Evolutionary conservation across 257 asterid species (phyloP).

Genomic region (Primulina eburnea): DNA sequence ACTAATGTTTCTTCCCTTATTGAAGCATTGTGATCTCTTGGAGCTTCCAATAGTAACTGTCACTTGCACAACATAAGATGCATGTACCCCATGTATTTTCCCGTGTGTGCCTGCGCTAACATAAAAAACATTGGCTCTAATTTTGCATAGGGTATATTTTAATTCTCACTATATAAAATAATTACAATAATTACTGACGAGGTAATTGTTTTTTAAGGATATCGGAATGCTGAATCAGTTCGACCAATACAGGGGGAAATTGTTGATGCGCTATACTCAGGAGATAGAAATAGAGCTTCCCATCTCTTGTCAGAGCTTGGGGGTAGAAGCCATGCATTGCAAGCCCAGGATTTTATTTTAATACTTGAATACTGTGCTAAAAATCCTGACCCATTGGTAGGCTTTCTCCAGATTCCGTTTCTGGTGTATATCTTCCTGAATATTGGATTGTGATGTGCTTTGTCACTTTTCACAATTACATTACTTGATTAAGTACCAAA

Average conservation of each 20-base stretch:
- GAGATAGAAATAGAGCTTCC: conserved; percentile 70
- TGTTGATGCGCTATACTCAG: conserved; percentile 57
- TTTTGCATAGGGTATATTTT: background rate
- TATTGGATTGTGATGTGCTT: background rate
- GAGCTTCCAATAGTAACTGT: conserved; percentile 38
- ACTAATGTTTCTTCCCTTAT: conserved; percentile 27
- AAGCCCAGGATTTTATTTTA: conserved; percentile 44
- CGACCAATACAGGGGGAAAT: conserved; percentile 45
- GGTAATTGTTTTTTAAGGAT: conserved; percentile 34
- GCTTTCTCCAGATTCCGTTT: conserved; percentile 18
- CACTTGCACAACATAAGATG: background rate
- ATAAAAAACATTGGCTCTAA: conserved; percentile 4
- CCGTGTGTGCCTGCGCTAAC: conserved; percentile 1
- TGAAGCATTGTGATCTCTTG: conserved; percentile 30
- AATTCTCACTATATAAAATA: background rate
- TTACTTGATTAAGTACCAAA: background rate
- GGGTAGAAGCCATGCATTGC: conserved; percentile 36
- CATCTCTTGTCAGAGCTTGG: conserved; percentile 54
- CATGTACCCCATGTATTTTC: background rate
- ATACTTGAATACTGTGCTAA: conserved; percentile 68
- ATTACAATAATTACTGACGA: conserved; percentile 17
- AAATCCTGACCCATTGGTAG: conserved; percentile 80
- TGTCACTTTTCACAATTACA: conserved; percentile 6
- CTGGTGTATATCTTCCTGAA: conserved; percentile 3
- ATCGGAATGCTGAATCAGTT: conserved; percentile 22